Evolutionary conservation across 106 monocot species (phyloP).

Genomic region (Agapanthus africanus): DNA sequence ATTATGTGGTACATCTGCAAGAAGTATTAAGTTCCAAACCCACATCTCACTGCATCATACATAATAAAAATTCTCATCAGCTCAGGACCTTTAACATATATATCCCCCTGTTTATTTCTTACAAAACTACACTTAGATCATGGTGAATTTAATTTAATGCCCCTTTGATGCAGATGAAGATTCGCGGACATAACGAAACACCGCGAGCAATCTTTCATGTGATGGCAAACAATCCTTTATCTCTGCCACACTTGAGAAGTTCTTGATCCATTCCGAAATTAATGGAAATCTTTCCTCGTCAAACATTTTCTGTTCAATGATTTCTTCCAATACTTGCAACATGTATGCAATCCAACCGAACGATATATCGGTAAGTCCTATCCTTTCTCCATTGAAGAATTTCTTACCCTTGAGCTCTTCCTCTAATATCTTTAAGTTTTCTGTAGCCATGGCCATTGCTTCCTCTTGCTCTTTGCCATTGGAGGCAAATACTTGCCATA

Average conservation of each 20-base stretch:
- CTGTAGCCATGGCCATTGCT: background rate
- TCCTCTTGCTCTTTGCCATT: constrained; percentile 14
- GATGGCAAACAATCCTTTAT: constrained; percentile 15
- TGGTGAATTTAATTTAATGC: no score
- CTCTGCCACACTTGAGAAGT: constrained; percentile 4
- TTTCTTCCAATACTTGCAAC: constrained; percentile 10
- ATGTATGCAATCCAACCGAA: background rate
- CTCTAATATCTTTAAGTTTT: constrained; percentile 11
- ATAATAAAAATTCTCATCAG: no score
- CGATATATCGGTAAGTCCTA: constrained; percentile 17
- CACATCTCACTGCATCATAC: no score
- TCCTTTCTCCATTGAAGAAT: constrained; percentile 7
- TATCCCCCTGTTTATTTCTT: no score
- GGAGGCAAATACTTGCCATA: constrained; percentile 8
- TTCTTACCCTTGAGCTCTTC: background rate
- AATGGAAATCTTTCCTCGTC: constrained; percentile 10
- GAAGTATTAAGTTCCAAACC: no score
- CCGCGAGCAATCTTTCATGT: constrained; percentile 9
- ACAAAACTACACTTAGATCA: no score
- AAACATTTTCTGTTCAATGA: constrained; percentile 4
- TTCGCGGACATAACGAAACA: constrained; percentile 1
- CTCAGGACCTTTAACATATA: no score
- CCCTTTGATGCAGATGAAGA: background rate
- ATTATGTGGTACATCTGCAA: no score
- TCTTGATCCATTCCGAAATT: constrained; percentile 15